Evolutionary conservation across 208 protist genomes (phyloP).

Genomic region (Novymonas esmeraldas): DNA sequence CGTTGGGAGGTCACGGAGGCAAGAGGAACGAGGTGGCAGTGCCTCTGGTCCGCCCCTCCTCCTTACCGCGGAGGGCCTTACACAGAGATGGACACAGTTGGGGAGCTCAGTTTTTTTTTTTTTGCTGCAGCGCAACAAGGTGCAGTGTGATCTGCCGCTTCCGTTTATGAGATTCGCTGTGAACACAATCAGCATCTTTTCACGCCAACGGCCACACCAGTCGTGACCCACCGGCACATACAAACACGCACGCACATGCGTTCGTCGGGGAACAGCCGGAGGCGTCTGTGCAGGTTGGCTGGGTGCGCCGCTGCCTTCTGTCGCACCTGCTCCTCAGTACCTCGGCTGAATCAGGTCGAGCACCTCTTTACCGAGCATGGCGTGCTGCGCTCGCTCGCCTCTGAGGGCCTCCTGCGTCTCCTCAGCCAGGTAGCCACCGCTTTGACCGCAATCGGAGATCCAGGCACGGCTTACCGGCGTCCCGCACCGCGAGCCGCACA

Average conservation of each 20-base stretch:
- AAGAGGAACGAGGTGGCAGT: too few relatives aligned
- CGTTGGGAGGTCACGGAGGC: too few relatives aligned
- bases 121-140: not conserved
- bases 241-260: not conserved
- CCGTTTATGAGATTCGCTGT: not conserved
- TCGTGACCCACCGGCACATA: not conserved
- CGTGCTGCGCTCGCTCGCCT: slow-evolving; percentile 61
- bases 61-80: too few relatives aligned
- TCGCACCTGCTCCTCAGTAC: slow-evolving; percentile 36
- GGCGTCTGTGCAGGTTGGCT: too few relatives aligned
- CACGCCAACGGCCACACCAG: not conserved
- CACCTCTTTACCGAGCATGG: slow-evolving; percentile 79
- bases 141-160: not conserved
- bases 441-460: slow-evolving; percentile 90
- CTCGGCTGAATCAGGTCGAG: slow-evolving; percentile 80
- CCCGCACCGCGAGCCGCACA: slow-evolving; percentile 82
- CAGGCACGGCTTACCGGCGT: slow-evolving; percentile 86
- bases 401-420: slow-evolving; percentile 54
- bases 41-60: too few relatives aligned
- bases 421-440: slow-evolving; percentile 70
- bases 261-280: too few relatives aligned
- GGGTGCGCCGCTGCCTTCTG: too few relatives aligned
- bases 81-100: too few relatives aligned
- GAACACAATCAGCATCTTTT: not conserved
- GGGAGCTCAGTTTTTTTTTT: too few relatives aligned